Conservation (phyloP, 495 filamentous ascomycete genomes). For the Podospora australis region DNA sequence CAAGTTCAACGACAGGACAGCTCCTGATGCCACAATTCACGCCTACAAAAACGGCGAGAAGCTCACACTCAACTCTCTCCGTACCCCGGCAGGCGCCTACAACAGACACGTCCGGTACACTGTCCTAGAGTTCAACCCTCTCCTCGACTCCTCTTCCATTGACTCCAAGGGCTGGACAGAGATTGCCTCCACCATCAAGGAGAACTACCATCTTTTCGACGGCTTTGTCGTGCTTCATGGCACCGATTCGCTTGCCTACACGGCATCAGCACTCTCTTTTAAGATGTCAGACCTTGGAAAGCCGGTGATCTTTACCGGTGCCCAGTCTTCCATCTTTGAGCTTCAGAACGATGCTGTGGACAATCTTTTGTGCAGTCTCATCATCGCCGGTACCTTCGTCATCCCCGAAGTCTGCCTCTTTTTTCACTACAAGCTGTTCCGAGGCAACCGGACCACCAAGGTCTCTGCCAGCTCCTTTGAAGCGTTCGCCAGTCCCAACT, state of each 20-base stretch:
- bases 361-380: constrained; percentile 85
- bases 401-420: constrained; percentile 95
- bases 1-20: constrained; percentile 81
- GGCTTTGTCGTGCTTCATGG: constrained; percentile 96
- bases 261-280: constrained; percentile 85
- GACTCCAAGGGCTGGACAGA: constrained; percentile 84
- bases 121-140: constrained; percentile 76
- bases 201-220: constrained; percentile 88
- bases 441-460: constrained; percentile 87
- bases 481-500: constrained; percentile 84
- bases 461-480: constrained; percentile 79
- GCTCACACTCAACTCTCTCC: constrained; percentile 48
- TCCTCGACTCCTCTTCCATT: constrained; percentile 91
- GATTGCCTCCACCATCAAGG: constrained; percentile 62
- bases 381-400: constrained; percentile 93
- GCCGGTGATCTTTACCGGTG: constrained; percentile 84
- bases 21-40: constrained; percentile 27
- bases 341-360: constrained; percentile 94
- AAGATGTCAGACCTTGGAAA: constrained; percentile 92
- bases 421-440: constrained; percentile 89
- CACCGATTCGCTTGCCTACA: constrained; percentile 89
- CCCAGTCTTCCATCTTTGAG: constrained; percentile 87
- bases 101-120: constrained; percentile 77
- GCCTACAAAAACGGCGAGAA: constrained; percentile 37
- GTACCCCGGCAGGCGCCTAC: constrained; percentile 78